Evolutionary conservation across 495 filamentous ascomycete species (phyloP), one percentile per base, ranked within the genome.

Genomic region (Stereocaulon alpinum): DNA sequence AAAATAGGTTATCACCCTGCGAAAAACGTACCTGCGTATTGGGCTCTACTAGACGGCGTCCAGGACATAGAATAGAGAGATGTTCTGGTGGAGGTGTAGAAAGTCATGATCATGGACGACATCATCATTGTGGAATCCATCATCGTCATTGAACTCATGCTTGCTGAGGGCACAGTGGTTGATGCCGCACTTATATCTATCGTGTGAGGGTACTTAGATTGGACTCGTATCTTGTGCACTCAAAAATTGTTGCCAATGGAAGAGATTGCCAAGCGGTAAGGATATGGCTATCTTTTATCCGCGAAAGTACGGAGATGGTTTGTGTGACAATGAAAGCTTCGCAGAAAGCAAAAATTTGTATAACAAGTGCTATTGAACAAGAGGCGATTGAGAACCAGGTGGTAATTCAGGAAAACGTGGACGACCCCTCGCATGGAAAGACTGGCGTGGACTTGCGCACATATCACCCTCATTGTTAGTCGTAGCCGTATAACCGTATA

Each of bases 61-160:
- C 91, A 96, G 40, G 70, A 62, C 0, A 72, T 61, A 4, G 88
- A 86, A 77, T 81, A 96, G 59, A 96, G 82, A 1, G 90, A 75
- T 0, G 87, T 91, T 61, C 65, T 71, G 47, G 81, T 84, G 59
- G 73, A 69, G 64, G 78, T 83, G 59, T 79, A 80, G 75, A 95
- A 95, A 40, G 69, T 65, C 69, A 71, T 69, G 22, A 56, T 37
- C 73, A 76, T 76, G 6, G 54, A 14, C 22, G 56, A 47, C 34
- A 53, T 61, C 1, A 48, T 43, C 27, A 43, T 54, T 5, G 49
- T 44, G 27, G 34, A 6, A n/a, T 7, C n/a, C n/a, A 11, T 18
- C 12, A 7, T 45, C 43, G 43, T 12, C 7, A 17, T 42, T 17
- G 30, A 15, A 24, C 24, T 24, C 6, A 24, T 24, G 15, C 22